phyloP scores from a whole-genome alignment of 768 basidiomycete genomes.

The Termitomyces sp. region DNA sequence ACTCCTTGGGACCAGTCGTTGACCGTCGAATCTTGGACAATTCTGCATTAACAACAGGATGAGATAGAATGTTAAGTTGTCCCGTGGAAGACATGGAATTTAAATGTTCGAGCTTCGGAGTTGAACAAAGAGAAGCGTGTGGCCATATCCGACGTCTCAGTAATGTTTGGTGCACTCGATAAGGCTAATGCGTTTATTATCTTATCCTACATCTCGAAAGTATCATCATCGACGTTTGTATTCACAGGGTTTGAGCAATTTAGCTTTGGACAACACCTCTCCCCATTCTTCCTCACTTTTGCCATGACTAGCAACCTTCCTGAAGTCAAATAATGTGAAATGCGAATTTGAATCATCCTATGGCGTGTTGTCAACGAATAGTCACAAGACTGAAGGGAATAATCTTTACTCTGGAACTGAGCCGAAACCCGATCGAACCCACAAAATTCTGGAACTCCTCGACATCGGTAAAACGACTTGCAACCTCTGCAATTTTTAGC shows the following conservation, averaged over 20 bases:
- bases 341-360: constrained; percentile 83
- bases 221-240: constrained; percentile 72
- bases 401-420: constrained; percentile 56
- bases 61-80: constrained; percentile 49
- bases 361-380: not conserved
- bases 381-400: not conserved
- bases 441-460: constrained; percentile 66
- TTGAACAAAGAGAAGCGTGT: not conserved
- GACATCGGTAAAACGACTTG: constrained; percentile 71
- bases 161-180: constrained; percentile 1
- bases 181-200: constrained; percentile 2
- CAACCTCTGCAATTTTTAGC: constrained; percentile 85
- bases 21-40: constrained; percentile 64
- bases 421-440: constrained; percentile 64
- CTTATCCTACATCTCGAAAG: constrained; percentile 5
- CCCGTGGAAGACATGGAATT: constrained; percentile 19
- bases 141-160: not conserved
- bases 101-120: not conserved
- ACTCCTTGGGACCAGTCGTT: constrained; percentile 64
- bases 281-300: constrained; percentile 59
- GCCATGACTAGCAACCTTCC: constrained; percentile 44
- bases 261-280: constrained; percentile 44
- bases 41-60: constrained; percentile 71
- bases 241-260: constrained; percentile 81
- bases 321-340: constrained; percentile 81